These are phyloP conservation scores for Penium margaritaceum DNA, from an alignment of 139 green algal species.

Conservation along the genomic window DNA sequence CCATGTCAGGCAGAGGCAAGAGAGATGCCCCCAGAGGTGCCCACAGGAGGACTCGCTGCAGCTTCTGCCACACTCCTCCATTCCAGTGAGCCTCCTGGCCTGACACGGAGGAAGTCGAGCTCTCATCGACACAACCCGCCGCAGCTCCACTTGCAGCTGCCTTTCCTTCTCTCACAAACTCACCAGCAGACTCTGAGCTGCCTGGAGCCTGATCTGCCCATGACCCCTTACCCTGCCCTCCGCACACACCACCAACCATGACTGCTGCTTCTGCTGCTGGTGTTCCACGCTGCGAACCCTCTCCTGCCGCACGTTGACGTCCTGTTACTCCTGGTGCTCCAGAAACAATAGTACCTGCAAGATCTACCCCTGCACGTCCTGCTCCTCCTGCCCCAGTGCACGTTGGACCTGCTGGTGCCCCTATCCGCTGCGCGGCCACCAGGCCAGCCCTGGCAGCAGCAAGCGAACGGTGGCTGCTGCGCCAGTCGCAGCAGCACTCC, in stretches of 20 bases:
- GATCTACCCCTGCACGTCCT: background rate
- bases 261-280: too few relatives aligned
- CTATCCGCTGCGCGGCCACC: background rate
- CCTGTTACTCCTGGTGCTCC: too few relatives aligned
- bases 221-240: too few relatives aligned
- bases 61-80: background rate
- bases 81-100: background rate
- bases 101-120: background rate
- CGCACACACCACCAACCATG: too few relatives aligned
- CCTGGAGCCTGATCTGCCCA: too few relatives aligned
- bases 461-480: background rate
- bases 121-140: background rate
- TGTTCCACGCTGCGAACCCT: too few relatives aligned
- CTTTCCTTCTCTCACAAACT: too few relatives aligned
- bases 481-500: background rate
- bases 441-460: background rate
- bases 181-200: too few relatives aligned
- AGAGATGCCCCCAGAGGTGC: constrained; percentile 7
- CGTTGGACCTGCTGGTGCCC: too few relatives aligned
- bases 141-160: background rate
- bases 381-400: background rate
- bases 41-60: constrained; percentile 10
- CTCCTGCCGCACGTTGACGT: too few relatives aligned
- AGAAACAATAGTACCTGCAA: too few relatives aligned
- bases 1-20: background rate